A percentile compares a stretch with the other conserved stretches of the same genome.
Conservation (phyloP, 2,329 filamentous ascomycete genomes). For the Epichloe hybrida region DNA sequence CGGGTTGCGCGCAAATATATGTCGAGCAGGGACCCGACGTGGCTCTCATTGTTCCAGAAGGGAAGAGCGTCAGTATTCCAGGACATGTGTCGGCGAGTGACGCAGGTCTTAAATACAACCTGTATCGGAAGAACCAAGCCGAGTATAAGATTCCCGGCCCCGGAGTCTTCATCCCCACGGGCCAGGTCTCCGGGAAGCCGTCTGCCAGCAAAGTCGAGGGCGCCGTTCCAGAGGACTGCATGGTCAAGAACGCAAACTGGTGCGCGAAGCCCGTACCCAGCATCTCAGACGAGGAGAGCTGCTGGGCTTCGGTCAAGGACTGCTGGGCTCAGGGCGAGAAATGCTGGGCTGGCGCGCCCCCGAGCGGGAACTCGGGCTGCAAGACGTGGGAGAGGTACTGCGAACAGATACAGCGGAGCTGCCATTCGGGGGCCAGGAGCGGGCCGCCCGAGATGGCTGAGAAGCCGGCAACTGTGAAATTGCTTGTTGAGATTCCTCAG, state of each 20-base stretch:
- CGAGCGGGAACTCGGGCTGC: slow-evolving; percentile 48
- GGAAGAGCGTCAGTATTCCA: slow-evolving; percentile 42
- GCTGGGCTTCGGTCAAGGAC: slow-evolving; percentile 41
- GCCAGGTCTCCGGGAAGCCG: slow-evolving; percentile 6
- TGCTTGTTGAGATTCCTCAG: slow-evolving; percentile 21
- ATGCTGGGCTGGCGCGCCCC: slow-evolving; percentile 49
- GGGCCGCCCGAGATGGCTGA: slow-evolving; percentile 34
- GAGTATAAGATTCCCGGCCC: slow-evolving; percentile 43
- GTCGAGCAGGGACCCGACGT: slow-evolving; percentile 34
- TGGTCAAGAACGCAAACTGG: slow-evolving; percentile 61
- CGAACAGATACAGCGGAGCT: slow-evolving; percentile 28
- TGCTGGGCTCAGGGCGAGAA: slow-evolving; percentile 45
- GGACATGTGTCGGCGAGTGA: slow-evolving; percentile 45
- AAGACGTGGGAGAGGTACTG: slow-evolving; percentile 51
- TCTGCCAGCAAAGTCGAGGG: slow-evolving; percentile 24
- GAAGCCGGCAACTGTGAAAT: slow-evolving; percentile 16
- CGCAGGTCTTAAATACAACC: slow-evolving; percentile 47
- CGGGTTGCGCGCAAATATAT: slow-evolving; percentile 59
- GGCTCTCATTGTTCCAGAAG: slow-evolving; percentile 21
- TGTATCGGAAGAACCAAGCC: slow-evolving; percentile 37
- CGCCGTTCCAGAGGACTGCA: slow-evolving; percentile 38
- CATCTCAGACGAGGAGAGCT: slow-evolving; percentile 42
- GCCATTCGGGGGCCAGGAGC: slow-evolving; percentile 26
- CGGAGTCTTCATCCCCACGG: slow-evolving; percentile 31
- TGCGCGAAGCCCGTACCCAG: slow-evolving; percentile 46